Conservation (phyloP, 2,329 filamentous ascomycete genomes). For the Colletotrichum ledebouriae region DNA sequence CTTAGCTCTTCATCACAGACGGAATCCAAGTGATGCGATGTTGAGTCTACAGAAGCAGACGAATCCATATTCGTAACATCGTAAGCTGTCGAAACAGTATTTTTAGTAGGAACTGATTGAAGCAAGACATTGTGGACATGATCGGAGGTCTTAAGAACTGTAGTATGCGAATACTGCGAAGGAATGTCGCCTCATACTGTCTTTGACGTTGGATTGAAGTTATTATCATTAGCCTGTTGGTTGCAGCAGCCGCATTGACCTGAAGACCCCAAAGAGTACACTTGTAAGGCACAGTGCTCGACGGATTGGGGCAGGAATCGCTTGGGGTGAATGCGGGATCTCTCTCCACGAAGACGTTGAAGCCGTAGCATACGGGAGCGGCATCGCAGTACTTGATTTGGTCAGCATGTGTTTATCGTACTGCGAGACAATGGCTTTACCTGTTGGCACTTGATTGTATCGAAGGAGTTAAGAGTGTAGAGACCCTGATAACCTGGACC, state of each 20-base stretch:
- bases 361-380: slow-evolving; percentile 26
- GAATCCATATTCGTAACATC: no score
- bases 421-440: not conserved
- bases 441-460: slow-evolving; percentile 34
- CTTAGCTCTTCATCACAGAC: no score
- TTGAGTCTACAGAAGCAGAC: no score
- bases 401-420: not conserved
- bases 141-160: no score
- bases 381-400: slow-evolving; percentile 28
- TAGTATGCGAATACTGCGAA: no score
- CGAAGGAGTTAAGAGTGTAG: slow-evolving; percentile 22
- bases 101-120: no score
- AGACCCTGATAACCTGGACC: slow-evolving; percentile 10
- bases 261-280: slow-evolving; percentile 29
- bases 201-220: no score
- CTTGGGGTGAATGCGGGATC: slow-evolving; percentile 8
- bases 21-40: no score
- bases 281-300: slow-evolving; percentile 31
- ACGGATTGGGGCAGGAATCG: slow-evolving; percentile 23
- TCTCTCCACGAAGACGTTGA: slow-evolving; percentile 36
- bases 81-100: no score
- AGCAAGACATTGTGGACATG: no score
- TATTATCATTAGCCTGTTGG: slow-evolving; percentile 7
- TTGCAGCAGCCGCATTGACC: slow-evolving; percentile 21
- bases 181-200: no score